Evolutionary conservation across 163 green algal genomes (phyloP), one percentile per base, ranked within the genome.

Genomic region (Scenedesmus sp.): DNA sequence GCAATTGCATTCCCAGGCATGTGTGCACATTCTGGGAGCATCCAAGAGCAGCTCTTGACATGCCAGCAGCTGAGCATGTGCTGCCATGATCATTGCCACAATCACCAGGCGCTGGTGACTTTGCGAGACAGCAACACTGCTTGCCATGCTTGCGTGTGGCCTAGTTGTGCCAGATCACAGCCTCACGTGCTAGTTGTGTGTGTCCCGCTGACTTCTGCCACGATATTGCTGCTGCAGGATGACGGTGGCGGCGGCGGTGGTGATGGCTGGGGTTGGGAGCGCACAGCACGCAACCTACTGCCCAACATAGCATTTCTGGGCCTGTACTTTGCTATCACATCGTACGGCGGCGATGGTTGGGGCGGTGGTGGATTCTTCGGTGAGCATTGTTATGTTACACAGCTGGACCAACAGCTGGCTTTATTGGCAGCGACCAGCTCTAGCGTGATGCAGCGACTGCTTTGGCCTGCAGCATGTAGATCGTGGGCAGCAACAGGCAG

Each of bases 241-340:
- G 93, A 91, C 44, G 91, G 94, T 61, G 94, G 92, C 22, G 92
- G 93, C 18, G 94, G 93, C 33, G 93, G 92, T 40, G 93, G 91
- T 33, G 93, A 93, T 78, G 94, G 91, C 56, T 95, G 94, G 94
- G 84, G 87, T 72, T 96, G 94, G 94, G 94, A 94, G 85, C 93
- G 94, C 24, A 92, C 89, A 30, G 94, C 91, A 0, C 91, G 91
- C 1, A 96, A 96, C 72, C n/a, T 96, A 0, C 87, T 93, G 12
- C 94, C 94, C n/a, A 96, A 96, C 80, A 53, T 95, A 26, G 87
- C 88, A 5, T 92, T 94, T 9, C n/a, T 94, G 35, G 88, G 87
- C 1, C 49, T 95, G n/a, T 95, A 94, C 87, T 92, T 93, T 5
- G 83, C 88, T 37, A 43, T 94, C 56, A 93, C 91, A 10, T 89